Percentiles rank a stretch among this genome's conserved stretches.
These are phyloP conservation scores for Epichloe festucae DNA, from an alignment of 2,329 filamentous ascomycete species.

Conservation along the genomic window DNA sequence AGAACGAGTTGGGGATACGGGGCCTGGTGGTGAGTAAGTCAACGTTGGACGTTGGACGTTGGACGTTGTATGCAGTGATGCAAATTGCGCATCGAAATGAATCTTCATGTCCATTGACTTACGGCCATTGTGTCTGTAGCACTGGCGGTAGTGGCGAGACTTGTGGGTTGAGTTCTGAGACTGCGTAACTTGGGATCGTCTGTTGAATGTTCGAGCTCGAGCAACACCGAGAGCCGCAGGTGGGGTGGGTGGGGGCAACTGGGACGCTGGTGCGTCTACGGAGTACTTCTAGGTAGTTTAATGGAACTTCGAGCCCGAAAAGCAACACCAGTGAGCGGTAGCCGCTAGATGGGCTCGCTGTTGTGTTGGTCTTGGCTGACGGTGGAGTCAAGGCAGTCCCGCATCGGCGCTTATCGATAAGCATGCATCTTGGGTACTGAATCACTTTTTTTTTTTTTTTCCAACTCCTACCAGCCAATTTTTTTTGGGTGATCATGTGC, in stretches of 20 bases:
- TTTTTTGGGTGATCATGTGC: not conserved
- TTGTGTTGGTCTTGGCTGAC: not conserved
- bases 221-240: no score
- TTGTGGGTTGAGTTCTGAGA: no score
- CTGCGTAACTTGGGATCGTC: no score
- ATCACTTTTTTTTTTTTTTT: not conserved
- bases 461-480: slow-evolving; percentile 7
- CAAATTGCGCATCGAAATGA: not conserved
- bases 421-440: not conserved
- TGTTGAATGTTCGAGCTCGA: no score
- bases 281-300: no score
- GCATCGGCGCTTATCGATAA: not conserved
- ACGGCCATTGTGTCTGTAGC: slow-evolving; percentile 11
- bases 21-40: slow-evolving; percentile 1
- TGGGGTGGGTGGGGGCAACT: no score
- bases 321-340: no score
- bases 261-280: no score
- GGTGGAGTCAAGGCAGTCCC: not conserved
- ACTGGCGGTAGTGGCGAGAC: no score
- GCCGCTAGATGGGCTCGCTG: no score
- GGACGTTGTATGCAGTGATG: not conserved
- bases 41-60: not conserved
- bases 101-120: not conserved
- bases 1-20: slow-evolving; percentile 64
- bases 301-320: no score